Evolutionary conservation across 169 alveolate genomes (phyloP).

Genomic region (Plasmodium sp.): DNA sequence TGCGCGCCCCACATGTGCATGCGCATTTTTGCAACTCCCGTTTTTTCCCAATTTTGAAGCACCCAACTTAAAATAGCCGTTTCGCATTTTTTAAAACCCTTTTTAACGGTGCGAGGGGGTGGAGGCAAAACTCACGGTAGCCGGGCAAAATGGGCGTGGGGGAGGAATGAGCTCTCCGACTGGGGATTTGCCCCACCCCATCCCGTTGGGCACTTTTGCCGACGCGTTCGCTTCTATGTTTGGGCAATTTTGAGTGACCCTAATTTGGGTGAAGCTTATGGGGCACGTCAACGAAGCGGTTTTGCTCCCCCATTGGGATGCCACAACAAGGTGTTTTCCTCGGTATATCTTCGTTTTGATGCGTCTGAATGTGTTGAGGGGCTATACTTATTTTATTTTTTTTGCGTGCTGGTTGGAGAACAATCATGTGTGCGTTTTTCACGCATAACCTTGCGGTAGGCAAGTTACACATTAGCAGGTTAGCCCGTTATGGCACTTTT

Average conservation of each 20-base stretch:
- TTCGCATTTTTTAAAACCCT: background rate
- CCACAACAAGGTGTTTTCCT: background rate
- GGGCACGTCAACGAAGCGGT: background rate
- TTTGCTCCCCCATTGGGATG: background rate
- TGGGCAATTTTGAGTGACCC: background rate
- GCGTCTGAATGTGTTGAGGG: background rate
- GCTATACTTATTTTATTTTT: background rate
- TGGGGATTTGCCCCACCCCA: background rate
- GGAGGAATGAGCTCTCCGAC: background rate
- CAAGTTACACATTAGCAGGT: background rate
- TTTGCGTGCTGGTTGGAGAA: background rate
- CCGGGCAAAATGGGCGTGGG: background rate
- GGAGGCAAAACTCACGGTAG: background rate
- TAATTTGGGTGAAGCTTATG: background rate
- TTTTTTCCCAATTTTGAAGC: background rate
- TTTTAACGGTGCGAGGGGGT: background rate
- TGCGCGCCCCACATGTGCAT: background rate
- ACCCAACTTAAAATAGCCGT: background rate
- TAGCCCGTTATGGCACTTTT: background rate
- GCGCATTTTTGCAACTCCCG: background rate
- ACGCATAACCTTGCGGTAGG: background rate
- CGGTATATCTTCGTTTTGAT: background rate
- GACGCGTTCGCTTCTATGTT: background rate
- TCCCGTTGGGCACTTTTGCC: background rate
- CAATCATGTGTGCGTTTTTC: background rate